These are phyloP conservation scores for Arachis stenosperma DNA, from an alignment of 306 rosid genomes.

Conservation along the genomic window DNA sequence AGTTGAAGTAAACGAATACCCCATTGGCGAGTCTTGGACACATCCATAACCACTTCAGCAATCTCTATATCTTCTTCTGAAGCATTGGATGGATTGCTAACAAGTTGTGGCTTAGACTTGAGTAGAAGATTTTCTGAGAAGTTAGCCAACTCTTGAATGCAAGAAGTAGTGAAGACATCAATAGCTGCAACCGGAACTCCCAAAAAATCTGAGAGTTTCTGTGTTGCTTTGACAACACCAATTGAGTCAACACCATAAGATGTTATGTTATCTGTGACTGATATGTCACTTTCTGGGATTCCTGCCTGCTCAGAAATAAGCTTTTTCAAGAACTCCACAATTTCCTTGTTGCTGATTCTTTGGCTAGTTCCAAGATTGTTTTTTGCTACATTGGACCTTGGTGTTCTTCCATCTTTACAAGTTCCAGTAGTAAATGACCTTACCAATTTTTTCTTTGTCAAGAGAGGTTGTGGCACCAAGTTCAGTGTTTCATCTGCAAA, in stretches of 20 bases:
- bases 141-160: conserved; percentile 83
- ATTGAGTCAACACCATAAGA: conserved; percentile 86
- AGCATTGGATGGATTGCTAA: conserved; percentile 44
- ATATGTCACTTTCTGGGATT: conserved; percentile 58
- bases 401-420: conserved; percentile 67
- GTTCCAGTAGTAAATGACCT: conserved; percentile 83
- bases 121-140: conserved; percentile 64
- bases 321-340: conserved; percentile 62
- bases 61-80: conserved; percentile 51
- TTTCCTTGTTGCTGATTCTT: conserved; percentile 53
- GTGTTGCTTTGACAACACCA: conserved; percentile 86
- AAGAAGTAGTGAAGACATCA: conserved; percentile 82
- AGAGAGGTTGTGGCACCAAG: conserved; percentile 60
- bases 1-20: conserved; percentile 60
- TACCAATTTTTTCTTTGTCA: conserved; percentile 45
- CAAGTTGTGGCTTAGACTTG: conserved; percentile 62
- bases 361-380: conserved; percentile 37
- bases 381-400: conserved; percentile 55
- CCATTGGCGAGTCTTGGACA: conserved; percentile 52
- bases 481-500: conserved; percentile 73
- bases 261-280: conserved; percentile 61
- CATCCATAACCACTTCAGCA: conserved; percentile 53
- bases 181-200: conserved; percentile 85
- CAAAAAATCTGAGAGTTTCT: conserved; percentile 85
- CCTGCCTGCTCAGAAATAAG: conserved; percentile 84